Evolutionary conservation across 148 eudicot species (phyloP), one percentile per base, ranked within the genome.

Genomic region (Rhododendron ovatum): DNA sequence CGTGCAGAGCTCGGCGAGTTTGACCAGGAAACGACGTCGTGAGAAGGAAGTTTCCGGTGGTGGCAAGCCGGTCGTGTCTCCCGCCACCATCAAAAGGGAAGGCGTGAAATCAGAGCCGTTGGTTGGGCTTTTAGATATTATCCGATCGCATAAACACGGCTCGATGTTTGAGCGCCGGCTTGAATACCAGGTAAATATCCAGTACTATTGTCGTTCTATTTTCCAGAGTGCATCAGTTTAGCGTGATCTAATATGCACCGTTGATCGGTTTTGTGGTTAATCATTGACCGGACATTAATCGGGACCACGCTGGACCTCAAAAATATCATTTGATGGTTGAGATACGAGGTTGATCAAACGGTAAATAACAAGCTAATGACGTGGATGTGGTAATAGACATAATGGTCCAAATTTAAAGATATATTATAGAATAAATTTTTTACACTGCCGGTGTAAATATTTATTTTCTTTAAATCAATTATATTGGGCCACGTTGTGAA

Each of bases 1-100:
- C 24, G 90, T 87, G 80, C 92, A 90, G 83, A 90, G 92, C 74
- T 53, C 89, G 51, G 92, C 88, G 11, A 90, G 88, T 61, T 71
- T 86, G 39, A 86, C 69, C 41, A 69, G 48, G 80, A 86, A 69
- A 37, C 76, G 82, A 83, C 85, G 61, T 61, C 85, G 61, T 48
- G 43, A 69, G 33, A 45, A 26, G 28, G 85, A 83, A 47, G 57
- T 45, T 47, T 67, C 85, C 79, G 88, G 86, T 73, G 77, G 86
- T 3, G 26, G 84, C 14, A 80, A 84, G 73, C 88, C 67, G 43
- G 87, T 28, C 57, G 76, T 65, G 53, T 84, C 80, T 80, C 78
- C 84, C 73, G 71, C 88, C 43, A 61, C 87, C 82, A 81, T 45
- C 6, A 85, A 80, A 30, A 82, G 83, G 47, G 86, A 28, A 53